A percentile compares a stretch with the other conserved stretches of the same genome.
phyloP scores from a whole-genome alignment of 768 basidiomycete species.

The Kwoniella dejecticola region DNA sequence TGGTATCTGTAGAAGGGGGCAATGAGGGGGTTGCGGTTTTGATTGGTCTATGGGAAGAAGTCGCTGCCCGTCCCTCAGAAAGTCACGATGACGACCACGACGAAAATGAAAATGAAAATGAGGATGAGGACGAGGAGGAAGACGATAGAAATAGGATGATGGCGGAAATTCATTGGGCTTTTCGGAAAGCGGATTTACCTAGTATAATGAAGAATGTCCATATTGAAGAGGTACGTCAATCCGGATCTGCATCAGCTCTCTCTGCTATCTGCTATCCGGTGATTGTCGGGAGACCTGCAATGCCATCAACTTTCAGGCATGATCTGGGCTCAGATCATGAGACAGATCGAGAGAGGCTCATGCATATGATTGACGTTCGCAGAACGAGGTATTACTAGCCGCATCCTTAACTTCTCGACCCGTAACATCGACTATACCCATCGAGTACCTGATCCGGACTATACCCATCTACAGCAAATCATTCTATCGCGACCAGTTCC shows the following conservation, averaged over 20 bases:
- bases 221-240: slow-evolving; percentile 50
- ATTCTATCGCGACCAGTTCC: slow-evolving; percentile 43
- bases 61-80: slow-evolving; percentile 14
- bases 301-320: too few species aligned
- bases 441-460: slow-evolving; percentile 30
- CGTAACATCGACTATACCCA: slow-evolving; percentile 43
- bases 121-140: slow-evolving; percentile 33
- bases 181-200: slow-evolving; percentile 49
- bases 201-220: slow-evolving; percentile 50
- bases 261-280: too few species aligned
- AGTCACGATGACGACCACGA: slow-evolving; percentile 27
- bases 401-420: slow-evolving; percentile 40
- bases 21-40: slow-evolving; percentile 50
- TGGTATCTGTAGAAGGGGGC: slow-evolving; percentile 45
- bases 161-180: slow-evolving; percentile 54
- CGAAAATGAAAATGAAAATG: slow-evolving; percentile 15
- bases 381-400: slow-evolving; percentile 54
- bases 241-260: too few species aligned
- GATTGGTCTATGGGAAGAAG: slow-evolving; percentile 49
- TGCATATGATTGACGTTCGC: too few species aligned
- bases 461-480: slow-evolving; percentile 44
- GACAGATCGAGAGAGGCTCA: too few species aligned
- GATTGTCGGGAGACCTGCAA: too few species aligned
- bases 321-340: too few species aligned
- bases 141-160: slow-evolving; percentile 40